A percentile compares a stretch with the other conserved stretches of the same genome.
Conservation (phyloP, 805 yeast species). For the Candida lessepsii region DNA sequence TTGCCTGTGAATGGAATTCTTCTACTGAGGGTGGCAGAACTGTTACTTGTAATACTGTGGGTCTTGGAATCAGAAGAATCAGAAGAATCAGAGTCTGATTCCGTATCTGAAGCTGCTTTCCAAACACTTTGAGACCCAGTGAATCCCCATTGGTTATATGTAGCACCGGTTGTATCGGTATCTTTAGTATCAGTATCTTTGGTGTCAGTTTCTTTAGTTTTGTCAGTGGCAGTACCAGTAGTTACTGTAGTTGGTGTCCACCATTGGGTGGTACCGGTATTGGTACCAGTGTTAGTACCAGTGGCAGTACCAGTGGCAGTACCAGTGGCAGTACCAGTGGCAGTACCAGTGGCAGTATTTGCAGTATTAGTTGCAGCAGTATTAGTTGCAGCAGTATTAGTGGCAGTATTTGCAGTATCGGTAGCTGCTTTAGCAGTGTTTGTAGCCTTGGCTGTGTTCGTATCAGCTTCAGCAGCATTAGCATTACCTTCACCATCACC, state of each 20-base stretch:
- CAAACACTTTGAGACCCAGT: slow-evolving; percentile 39
- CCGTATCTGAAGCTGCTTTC: slow-evolving; percentile 21
- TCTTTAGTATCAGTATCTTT: slow-evolving; percentile 4
- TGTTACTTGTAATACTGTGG: slow-evolving; percentile 17
- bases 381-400: background rate
- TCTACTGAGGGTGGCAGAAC: slow-evolving; percentile 19
- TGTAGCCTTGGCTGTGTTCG: too few species aligned
- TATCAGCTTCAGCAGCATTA: slow-evolving; percentile 5
- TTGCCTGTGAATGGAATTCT: slow-evolving; percentile 8
- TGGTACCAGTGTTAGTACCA: slow-evolving; percentile 2
- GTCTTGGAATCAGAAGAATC: slow-evolving; percentile 9
- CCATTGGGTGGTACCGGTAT: slow-evolving; percentile 14
- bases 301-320: slow-evolving; percentile 12
- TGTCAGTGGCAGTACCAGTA: slow-evolving; percentile 11
- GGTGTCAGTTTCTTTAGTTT: slow-evolving; percentile 3
- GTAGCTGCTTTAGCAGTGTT: too few species aligned
- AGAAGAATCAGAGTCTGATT: slow-evolving; percentile 4
- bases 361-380: slow-evolving; percentile 6
- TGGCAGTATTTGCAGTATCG: background rate
- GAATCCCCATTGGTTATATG: slow-evolving; percentile 44
- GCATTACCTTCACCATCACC: slow-evolving; percentile 6
- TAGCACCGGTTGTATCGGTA: slow-evolving; percentile 15
- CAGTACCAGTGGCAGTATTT: background rate
- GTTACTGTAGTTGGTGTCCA: slow-evolving; percentile 17
- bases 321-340: slow-evolving; percentile 7